Conservation (phyloP, 2,329 filamentous ascomycete species). For the Exophiala sp. region DNA sequence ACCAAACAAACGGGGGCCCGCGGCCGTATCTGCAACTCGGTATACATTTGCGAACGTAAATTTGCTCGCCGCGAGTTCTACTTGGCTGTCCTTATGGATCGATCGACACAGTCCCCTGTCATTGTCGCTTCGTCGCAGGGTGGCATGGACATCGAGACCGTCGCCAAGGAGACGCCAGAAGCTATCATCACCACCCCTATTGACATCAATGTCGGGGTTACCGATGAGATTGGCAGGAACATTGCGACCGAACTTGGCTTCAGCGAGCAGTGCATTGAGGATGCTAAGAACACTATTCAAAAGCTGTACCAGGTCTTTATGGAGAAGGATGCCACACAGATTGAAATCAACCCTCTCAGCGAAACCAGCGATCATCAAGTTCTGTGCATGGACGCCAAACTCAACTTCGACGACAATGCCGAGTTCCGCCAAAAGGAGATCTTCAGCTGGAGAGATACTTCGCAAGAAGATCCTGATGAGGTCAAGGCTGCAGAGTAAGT, state of each 20-base stretch:
- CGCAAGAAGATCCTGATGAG: conserved; percentile 95
- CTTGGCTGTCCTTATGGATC: conserved; percentile 97
- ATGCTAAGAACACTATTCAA: conserved; percentile 93
- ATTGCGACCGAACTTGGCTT: conserved; percentile 92
- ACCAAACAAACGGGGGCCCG: conserved; percentile 97
- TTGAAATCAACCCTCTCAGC: conserved; percentile 98
- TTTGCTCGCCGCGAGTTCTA: conserved; percentile 99
- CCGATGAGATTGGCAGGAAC: conserved; percentile 84
- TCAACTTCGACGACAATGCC: conserved; percentile 97
- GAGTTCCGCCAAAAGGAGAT: conserved; percentile 97
- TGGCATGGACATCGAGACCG: conserved; percentile 98
- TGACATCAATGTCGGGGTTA: conserved; percentile 90
- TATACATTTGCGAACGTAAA: conserved; percentile 99
- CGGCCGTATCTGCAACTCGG: conserved; percentile 90
- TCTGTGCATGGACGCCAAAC: conserved; percentile 98
- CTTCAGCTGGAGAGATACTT: conserved; percentile 87
- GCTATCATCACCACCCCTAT: conserved; percentile 92
- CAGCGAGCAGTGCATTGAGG: conserved; percentile 93
- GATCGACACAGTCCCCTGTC: conserved; percentile 79
- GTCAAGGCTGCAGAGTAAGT: conserved; percentile 84
- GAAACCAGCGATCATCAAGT: conserved; percentile 98
- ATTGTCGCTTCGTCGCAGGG: conserved; percentile 97
- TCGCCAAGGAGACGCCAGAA: conserved; percentile 94
- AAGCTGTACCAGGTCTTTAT: conserved; percentile 98
- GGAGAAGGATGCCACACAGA: conserved; percentile 97